Percentiles rank a stretch among this genome's conserved stretches.
These are phyloP conservation scores for Tetrahymena borealis DNA, from an alignment of 73 alveolate genomes.

Conservation along the genomic window DNA sequence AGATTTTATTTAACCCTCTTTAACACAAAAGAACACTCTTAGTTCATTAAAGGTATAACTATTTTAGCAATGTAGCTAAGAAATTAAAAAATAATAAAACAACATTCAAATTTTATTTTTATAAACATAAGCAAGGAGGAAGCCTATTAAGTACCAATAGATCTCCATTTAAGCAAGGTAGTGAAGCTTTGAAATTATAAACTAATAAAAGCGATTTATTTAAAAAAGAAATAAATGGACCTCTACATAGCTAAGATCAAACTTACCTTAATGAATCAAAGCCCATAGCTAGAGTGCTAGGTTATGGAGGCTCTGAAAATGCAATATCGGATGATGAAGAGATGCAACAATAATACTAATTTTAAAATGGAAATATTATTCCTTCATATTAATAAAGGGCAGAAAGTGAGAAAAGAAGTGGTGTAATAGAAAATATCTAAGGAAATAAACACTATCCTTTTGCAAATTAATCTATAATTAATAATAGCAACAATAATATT, in stretches of 20 bases:
- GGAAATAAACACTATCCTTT: neutral
- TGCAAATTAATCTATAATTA: neutral
- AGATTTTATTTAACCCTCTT: neutral
- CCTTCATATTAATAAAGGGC: neutral
- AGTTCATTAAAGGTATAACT: neutral
- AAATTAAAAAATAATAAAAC: neutral
- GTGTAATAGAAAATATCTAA: no score
- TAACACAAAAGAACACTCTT: neutral
- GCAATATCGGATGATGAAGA: neutral
- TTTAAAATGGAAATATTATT: neutral
- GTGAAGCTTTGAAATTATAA: neutral
- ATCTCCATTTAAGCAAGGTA: neutral
- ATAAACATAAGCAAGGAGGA: neutral
- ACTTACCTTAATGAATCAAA: neutral
- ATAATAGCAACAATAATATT: neutral
- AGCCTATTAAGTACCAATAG: neutral
- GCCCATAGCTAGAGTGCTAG: neutral
- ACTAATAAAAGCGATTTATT: neutral
- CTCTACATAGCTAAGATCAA: neutral
- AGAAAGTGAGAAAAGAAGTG: no score
- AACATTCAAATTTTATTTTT: neutral
- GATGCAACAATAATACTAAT: neutral
- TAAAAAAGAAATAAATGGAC: neutral
- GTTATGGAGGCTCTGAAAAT: neutral
- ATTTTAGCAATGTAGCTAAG: neutral